Evolutionary conservation across 2,329 filamentous ascomycete species (phyloP).

Genomic region (Xylariales sp.): DNA sequence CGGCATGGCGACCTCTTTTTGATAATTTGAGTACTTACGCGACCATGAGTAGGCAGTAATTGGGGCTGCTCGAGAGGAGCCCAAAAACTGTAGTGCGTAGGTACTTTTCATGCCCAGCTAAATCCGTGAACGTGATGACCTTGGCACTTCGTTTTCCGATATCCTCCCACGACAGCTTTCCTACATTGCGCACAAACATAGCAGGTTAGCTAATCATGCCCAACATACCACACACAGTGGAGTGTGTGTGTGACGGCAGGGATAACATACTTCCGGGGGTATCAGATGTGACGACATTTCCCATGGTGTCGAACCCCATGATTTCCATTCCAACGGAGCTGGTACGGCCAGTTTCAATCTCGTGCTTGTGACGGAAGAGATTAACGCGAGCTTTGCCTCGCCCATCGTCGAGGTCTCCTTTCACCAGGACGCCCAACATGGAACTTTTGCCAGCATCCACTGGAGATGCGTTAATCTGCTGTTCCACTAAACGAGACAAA

Average conservation of each 20-base stretch:
- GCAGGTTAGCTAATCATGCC: no score
- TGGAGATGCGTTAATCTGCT: no score
- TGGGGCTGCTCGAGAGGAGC: constrained; percentile 87
- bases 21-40: no score
- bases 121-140: constrained; percentile 92
- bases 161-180: constrained; percentile 87
- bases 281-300: constrained; percentile 76
- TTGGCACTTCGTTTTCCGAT: constrained; percentile 93
- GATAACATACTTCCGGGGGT: constrained; percentile 68
- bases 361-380: constrained; percentile 95
- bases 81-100: constrained; percentile 95
- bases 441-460: constrained; percentile 97
- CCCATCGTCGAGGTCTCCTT: constrained; percentile 91
- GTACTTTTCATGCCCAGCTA: constrained; percentile 94
- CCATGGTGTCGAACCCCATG: constrained; percentile 89
- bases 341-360: constrained; percentile 91
- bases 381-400: constrained; percentile 91
- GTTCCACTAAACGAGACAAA: not conserved
- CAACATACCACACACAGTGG: no score
- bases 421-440: constrained; percentile 90
- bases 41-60: constrained; percentile 97
- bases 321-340: constrained; percentile 99
- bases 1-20: no score
- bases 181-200: no score
- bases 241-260: not conserved